Percentiles rank a stretch among this genome's conserved stretches.
Conservation (phyloP, 495 filamentous ascomycete genomes). For the Neurospora pannonica region DNA sequence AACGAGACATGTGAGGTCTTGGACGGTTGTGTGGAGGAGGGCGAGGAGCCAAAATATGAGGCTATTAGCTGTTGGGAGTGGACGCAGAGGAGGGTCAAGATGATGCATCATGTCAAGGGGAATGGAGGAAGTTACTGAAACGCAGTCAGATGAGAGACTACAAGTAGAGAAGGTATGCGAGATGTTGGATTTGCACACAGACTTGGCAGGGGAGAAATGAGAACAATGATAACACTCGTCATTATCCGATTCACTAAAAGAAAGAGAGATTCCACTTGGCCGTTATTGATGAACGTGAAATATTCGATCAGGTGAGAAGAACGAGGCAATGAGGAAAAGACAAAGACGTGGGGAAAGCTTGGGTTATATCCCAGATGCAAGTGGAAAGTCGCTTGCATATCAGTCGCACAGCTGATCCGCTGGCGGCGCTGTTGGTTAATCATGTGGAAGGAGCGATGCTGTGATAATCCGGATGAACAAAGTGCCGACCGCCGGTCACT, state of each 20-base stretch:
- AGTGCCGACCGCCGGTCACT: background rate
- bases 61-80: conserved; percentile 47
- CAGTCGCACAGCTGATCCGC: background rate
- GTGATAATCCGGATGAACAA: background rate
- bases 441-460: background rate
- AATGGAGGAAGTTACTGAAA: background rate
- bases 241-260: too few relatives aligned
- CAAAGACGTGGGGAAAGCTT: too few relatives aligned
- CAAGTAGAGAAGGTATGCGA: too few relatives aligned
- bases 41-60: conserved; percentile 43
- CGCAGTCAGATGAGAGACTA: background rate
- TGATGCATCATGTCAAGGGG: conserved; percentile 13
- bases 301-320: too few relatives aligned
- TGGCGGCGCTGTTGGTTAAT: background rate
- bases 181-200: too few relatives aligned
- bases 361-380: too few relatives aligned
- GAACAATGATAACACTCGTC: too few relatives aligned
- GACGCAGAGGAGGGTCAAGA: conserved; percentile 17
- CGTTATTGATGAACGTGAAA: too few relatives aligned
- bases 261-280: too few relatives aligned
- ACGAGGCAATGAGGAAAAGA: too few relatives aligned
- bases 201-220: too few relatives aligned
- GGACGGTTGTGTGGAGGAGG: conserved; percentile 40
- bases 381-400: too few relatives aligned
- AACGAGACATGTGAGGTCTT: conserved; percentile 41